Percentiles rank a stretch among this genome's conserved stretches.
These are phyloP conservation scores for Glaciozyma antarctica DNA, from an alignment of 768 basidiomycete species.

Conservation along the genomic window DNA sequence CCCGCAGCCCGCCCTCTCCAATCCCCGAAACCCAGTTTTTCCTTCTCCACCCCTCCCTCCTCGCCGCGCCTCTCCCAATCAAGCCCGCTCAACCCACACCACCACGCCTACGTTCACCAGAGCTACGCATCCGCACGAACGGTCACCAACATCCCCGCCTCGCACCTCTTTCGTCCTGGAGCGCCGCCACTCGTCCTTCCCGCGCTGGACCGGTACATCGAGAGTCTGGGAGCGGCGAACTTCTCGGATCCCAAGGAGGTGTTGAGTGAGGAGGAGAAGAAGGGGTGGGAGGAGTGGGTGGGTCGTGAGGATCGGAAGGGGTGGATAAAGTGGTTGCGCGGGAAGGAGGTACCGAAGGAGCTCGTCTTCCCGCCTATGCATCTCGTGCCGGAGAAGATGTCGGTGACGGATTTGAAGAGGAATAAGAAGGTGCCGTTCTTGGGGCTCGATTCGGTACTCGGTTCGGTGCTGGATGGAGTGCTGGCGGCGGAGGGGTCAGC, in stretches of 20 bases:
- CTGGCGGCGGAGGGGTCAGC: conserved; percentile 24
- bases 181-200: conserved; percentile 56
- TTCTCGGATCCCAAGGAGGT: conserved; percentile 38
- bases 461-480: conserved; percentile 13
- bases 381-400: conserved; percentile 22
- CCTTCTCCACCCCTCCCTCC: background rate
- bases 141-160: conserved; percentile 46
- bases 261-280: conserved; percentile 6
- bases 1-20: too few species aligned
- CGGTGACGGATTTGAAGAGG: conserved; percentile 32
- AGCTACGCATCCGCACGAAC: background rate
- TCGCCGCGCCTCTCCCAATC: background rate
- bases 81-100: background rate
- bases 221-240: conserved; percentile 44
- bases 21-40: too few species aligned
- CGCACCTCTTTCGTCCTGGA: conserved; percentile 51
- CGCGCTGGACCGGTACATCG: conserved; percentile 53
- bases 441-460: conserved; percentile 7
- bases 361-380: conserved; percentile 35
- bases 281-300: conserved; percentile 22
- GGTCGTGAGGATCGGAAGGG: background rate
- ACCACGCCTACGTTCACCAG: background rate
- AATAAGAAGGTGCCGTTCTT: conserved; percentile 24
- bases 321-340: conserved; percentile 20
- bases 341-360: conserved; percentile 3